A percentile compares a stretch with the other conserved stretches of the same genome.
These are phyloP conservation scores for Flaveria trinervia DNA, from an alignment of 129 eudicot species.

Conservation along the genomic window DNA sequence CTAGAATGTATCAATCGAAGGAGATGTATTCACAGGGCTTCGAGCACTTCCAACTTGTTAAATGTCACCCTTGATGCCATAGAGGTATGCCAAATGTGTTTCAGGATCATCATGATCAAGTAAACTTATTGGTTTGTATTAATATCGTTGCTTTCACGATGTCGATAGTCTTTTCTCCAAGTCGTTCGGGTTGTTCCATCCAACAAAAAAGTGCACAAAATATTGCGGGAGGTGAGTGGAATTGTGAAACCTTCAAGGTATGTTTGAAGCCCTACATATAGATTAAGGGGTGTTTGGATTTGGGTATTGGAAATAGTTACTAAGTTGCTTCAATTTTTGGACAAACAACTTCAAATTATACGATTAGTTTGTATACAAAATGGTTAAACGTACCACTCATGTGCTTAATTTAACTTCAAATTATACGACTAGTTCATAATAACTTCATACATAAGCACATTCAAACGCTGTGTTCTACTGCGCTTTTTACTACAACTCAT, in stretches of 20 bases:
- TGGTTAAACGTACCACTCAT: not conserved
- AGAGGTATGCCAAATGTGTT: slow-evolving; percentile 46
- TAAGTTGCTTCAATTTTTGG: not conserved
- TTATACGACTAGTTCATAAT: no score
- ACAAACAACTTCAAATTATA: not conserved
- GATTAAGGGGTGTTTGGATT: no score
- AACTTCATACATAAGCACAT: no score
- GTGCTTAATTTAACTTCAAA: no score
- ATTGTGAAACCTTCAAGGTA: slow-evolving; percentile 81
- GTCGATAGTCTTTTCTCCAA: slow-evolving; percentile 55
- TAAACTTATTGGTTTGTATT: no score
- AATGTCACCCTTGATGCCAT: slow-evolving; percentile 57
- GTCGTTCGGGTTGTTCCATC: slow-evolving; percentile 58
- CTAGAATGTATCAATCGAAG: slow-evolving; percentile 71
- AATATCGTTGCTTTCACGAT: no score
- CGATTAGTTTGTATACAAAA: no score
- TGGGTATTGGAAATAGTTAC: not conserved
- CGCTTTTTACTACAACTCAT: no score
- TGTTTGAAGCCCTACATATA: slow-evolving; percentile 1
- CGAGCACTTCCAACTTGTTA: slow-evolving; percentile 78
- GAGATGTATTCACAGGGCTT: slow-evolving; percentile 66
- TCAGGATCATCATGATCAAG: no score
- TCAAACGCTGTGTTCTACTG: no score
- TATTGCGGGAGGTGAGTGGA: slow-evolving; percentile 76
- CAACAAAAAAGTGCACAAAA: slow-evolving; percentile 57